phyloP scores from a whole-genome alignment of 106 monocot species.

The Xerophyta viscosa region DNA sequence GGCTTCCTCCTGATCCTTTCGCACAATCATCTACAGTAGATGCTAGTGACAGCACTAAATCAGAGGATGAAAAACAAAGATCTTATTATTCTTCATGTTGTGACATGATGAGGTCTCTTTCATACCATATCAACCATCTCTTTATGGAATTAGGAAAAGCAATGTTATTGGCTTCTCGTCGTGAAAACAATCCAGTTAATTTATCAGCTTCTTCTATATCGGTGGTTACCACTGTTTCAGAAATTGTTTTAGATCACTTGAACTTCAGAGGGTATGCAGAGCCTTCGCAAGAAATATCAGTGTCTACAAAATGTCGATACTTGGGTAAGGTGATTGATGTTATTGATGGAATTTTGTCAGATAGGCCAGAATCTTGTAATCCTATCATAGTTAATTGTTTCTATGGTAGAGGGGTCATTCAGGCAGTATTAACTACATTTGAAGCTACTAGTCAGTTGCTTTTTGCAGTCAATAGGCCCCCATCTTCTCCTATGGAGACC shows the following conservation, averaged over 20 bases:
- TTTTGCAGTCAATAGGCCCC: constrained; percentile 69
- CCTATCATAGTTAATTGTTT: constrained; percentile 80
- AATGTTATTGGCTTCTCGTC: constrained; percentile 72
- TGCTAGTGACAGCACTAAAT: constrained; percentile 20
- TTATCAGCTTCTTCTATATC: constrained; percentile 54
- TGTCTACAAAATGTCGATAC: constrained; percentile 83
- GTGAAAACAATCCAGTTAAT: constrained; percentile 59
- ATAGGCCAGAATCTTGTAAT: constrained; percentile 91
- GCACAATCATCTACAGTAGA: constrained; percentile 29
- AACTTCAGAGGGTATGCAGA: constrained; percentile 60
- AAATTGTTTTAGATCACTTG: constrained; percentile 73
- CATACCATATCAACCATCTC: constrained; percentile 85
- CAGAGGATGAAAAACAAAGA: constrained; percentile 70
- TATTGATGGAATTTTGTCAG: constrained; percentile 73
- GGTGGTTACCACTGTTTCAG: constrained; percentile 60
- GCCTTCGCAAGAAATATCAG: constrained; percentile 40
- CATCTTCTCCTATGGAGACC: constrained; percentile 94
- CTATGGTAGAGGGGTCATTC: constrained; percentile 70
- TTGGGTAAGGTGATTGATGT: constrained; percentile 90
- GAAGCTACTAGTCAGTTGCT: constrained; percentile 95
- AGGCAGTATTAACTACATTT: constrained; percentile 77
- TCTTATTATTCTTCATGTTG: constrained; percentile 60
- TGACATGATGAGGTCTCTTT: constrained; percentile 94
- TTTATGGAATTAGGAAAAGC: constrained; percentile 89
- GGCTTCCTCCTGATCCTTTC: constrained; percentile 21